Evolutionary conservation across 2,329 filamentous ascomycete genomes (phyloP), one percentile per base, ranked within the genome.

Genomic region (Aspergillus versicolor): DNA sequence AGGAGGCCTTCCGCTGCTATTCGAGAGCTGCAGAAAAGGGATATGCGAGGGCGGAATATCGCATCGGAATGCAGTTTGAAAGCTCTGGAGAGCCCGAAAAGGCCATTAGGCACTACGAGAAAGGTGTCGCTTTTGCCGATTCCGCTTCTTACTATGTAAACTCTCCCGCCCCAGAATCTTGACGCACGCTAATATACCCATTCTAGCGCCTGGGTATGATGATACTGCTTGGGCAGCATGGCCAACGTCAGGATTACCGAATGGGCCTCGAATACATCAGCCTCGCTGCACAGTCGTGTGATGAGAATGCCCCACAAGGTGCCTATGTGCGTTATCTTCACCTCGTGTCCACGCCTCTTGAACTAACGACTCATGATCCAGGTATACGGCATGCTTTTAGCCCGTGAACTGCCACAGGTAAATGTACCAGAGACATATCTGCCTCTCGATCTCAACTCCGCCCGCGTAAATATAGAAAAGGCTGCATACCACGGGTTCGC

Each of bases 31-130:
- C 91, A 30, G 89, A 92, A 66, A 87, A 90, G 66, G 91, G 91
- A 57, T 96, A 92, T 76, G 86, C 88, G 21, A 84, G 94, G 65
- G 92, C 94, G 19, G 91, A 97, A 74, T 99, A 99, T 74, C 87
- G 94, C 46, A 96, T 99, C 77, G 94, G 94, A 61, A 99, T 97
- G 93, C 89, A 97, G 56, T 97, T 92, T 72, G 94, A 99, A 76
- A 92, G 90, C 72, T 93, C 92, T 4, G 96, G 96, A 70, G 93
- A 99, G 69, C 88, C 92, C 59, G 83, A 88, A 61, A 97, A 96
- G 73, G 94, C 94, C 5, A 87, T 97, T 69, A 87, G 88, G 68
- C 92, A 97, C 74, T 99, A 97, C 75, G 86, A 91, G 63, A 84
- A 85, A 47, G 94, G 94, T 49, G 87, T 94, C 49, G 84, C 86